Percentiles rank a stretch among this genome's conserved stretches.
phyloP scores from a whole-genome alignment of 148 eudicot genomes.

The Selenicereus undatus region DNA sequence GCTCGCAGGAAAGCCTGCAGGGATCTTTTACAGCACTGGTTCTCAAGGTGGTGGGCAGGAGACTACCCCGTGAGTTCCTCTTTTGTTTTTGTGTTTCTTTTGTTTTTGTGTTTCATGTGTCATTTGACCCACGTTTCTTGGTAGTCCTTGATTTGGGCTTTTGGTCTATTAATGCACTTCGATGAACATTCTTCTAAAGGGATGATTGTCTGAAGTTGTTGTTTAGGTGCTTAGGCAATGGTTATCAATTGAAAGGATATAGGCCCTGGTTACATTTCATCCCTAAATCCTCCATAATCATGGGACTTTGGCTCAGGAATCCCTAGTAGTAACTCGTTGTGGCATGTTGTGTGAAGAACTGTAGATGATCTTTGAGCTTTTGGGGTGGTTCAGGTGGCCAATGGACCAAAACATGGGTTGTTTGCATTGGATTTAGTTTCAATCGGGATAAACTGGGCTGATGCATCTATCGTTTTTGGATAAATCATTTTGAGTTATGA shows the following conservation, averaged over 20 bases:
- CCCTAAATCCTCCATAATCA: neutral
- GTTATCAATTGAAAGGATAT: neutral
- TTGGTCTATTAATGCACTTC: neutral
- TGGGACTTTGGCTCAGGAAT: neutral
- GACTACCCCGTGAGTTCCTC: slow-evolving; percentile 58
- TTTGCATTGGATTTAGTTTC: neutral
- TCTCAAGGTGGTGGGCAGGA: slow-evolving; percentile 92
- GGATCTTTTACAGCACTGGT: slow-evolving; percentile 67
- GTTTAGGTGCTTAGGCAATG: neutral
- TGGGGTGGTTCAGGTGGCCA: neutral
- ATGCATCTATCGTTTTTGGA: neutral
- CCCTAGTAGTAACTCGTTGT: neutral
- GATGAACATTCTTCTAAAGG: neutral
- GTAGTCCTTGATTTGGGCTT: neutral
- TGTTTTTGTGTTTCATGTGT: neutral
- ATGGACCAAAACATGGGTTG: neutral
- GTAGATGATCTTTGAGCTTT: neutral
- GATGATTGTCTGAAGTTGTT: neutral
- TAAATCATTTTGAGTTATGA: neutral
- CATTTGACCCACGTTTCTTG: no score
- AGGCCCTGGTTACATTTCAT: neutral
- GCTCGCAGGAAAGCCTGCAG: slow-evolving; percentile 79
- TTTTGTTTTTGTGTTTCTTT: neutral
- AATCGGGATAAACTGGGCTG: neutral
- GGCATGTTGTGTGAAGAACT: neutral